A percentile compares a stretch with the other conserved stretches of the same genome.
Conservation (phyloP, 106 monocot species). For the Hemerocallis citrina region DNA sequence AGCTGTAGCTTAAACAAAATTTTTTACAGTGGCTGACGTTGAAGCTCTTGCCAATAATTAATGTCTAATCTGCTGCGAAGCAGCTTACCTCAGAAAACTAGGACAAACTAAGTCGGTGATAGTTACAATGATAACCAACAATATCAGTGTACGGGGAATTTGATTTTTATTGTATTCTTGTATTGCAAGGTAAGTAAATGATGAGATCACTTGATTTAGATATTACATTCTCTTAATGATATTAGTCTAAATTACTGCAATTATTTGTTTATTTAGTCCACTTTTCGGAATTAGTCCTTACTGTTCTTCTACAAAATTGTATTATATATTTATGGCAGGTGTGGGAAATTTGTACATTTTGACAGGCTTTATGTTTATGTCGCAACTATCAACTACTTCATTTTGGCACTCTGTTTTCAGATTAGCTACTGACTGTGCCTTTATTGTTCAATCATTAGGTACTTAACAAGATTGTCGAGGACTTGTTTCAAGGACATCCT, state of each 20-base stretch:
- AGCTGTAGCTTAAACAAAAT: too few relatives aligned
- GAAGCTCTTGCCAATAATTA: not conserved
- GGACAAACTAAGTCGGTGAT: not conserved
- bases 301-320: not conserved
- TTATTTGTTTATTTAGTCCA: not conserved
- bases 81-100: not conserved
- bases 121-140: not conserved
- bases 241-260: not conserved
- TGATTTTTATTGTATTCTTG: not conserved
- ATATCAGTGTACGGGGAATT: not conserved
- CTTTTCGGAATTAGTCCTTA: not conserved
- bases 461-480: constrained; percentile 81
- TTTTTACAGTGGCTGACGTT: not conserved
- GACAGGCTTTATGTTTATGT: not conserved
- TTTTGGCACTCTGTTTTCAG: not conserved
- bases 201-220: not conserved
- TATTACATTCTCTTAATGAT: not conserved
- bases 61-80: not conserved
- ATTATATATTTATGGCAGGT: not conserved
- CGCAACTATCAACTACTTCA: not conserved
- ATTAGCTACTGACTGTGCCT: not conserved
- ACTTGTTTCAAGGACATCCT: constrained; percentile 95
- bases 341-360: not conserved
- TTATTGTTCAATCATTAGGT: constrained; percentile 29
- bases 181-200: not conserved